Conservation (phyloP, 805 yeast species). For the Priceomyces haplophilus region DNA sequence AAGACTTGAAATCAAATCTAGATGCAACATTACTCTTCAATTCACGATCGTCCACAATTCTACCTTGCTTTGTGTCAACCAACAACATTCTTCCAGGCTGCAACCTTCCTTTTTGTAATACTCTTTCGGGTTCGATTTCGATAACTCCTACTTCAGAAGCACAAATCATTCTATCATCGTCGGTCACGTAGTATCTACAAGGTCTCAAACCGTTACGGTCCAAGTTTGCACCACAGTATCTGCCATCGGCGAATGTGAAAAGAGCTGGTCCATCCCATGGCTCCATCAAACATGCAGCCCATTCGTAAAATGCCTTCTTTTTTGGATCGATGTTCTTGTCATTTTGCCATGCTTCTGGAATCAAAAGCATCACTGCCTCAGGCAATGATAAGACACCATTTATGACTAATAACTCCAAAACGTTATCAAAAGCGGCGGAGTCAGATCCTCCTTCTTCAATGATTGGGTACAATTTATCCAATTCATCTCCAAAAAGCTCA, state of each 20-base stretch:
- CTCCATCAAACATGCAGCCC: constrained; percentile 99
- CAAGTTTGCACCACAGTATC: constrained; percentile 97
- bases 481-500: constrained; percentile 81
- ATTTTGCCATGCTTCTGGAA: constrained; percentile 98
- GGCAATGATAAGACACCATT: constrained; percentile 91
- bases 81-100: constrained; percentile 95
- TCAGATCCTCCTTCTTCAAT: constrained; percentile 99
- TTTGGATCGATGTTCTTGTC: constrained; percentile 83
- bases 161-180: constrained; percentile 92
- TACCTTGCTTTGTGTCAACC: constrained; percentile 90
- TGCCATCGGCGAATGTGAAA: constrained; percentile 93
- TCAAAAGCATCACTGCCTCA: constrained; percentile 94
- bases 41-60: constrained; percentile 90
- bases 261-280: constrained; percentile 99
- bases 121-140: constrained; percentile 76
- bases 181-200: constrained; percentile 93
- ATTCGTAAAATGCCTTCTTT: constrained; percentile 92
- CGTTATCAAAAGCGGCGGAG: constrained; percentile 97
- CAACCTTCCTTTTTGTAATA: constrained; percentile 87
- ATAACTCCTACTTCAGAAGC: constrained; percentile 98
- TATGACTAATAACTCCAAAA: constrained; percentile 82
- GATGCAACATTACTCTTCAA: constrained; percentile 76
- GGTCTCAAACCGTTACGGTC: constrained; percentile 98
- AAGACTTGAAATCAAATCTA: constrained; percentile 86
- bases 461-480: constrained; percentile 88